Conservation (phyloP, 208 protist genomes). For the Endotrypanum monterogeii region DNA sequence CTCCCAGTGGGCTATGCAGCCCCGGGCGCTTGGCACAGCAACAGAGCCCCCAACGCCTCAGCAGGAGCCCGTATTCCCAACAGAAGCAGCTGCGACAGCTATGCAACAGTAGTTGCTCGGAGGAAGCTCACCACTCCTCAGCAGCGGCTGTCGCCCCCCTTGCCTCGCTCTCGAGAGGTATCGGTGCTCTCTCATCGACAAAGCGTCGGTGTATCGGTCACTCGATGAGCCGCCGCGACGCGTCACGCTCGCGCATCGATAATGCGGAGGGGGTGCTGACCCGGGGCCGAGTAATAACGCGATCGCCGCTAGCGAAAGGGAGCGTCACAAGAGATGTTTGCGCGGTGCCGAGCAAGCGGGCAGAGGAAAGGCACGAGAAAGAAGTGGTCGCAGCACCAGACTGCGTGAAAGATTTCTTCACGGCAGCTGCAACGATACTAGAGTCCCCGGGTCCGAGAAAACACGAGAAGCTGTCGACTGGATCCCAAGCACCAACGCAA, state of each 20-base stretch:
- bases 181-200: background rate
- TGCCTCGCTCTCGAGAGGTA: background rate
- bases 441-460: background rate
- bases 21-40: background rate
- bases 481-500: background rate
- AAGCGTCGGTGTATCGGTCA: background rate
- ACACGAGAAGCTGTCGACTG: background rate
- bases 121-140: background rate
- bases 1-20: background rate
- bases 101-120: background rate
- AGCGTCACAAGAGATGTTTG: background rate
- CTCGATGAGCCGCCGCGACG: background rate
- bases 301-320: background rate
- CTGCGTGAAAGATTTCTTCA: no score
- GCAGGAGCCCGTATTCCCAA: background rate
- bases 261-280: background rate
- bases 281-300: background rate
- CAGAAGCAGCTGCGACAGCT: slow-evolving; percentile 1
- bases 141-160: background rate
- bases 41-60: background rate
- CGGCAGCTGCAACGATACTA: background rate
- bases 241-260: background rate
- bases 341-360: background rate
- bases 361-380: background rate
- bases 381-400: background rate